Evolutionary conservation across 257 asterid species (phyloP), one percentile per base, ranked within the genome.

Genomic region (Solanum appendiculatum): DNA sequence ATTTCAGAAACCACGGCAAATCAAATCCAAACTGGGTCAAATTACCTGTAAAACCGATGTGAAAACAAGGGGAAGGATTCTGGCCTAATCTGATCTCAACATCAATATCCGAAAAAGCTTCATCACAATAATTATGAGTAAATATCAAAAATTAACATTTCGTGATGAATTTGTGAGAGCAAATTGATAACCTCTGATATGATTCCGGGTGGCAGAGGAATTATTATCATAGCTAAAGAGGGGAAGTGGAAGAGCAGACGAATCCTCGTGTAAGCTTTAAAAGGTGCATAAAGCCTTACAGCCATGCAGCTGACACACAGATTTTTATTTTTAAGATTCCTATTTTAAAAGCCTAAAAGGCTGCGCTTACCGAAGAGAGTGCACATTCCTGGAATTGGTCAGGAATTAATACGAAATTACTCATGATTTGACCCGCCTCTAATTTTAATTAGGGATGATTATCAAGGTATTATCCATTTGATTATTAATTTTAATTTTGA

Each of bases 191-290:
- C 18, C 42, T 10, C 25, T 34, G 34, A 85, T 60, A 87, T 88
- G 94, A 89, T 87, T 88, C 90, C 88, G 88, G 90, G 94, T 90
- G 94, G 92, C 89, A 89, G 89, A 88, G 91, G 82, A 56, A 56
- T 56, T 56, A 88, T 85, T 86, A 87, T 87, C 86, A 89, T 83
- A 90, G 89, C 34, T 88, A 90, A 90, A 89, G 89, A 88, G 88
- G 87, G 64, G 85, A 69, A 86, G 91, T 87, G 90, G 82, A 74
- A 87, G 90, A 81, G 87, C 88, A 88, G 88, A 85, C 84, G 94
- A 90, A 90, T 90, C 95, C 91, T 84, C 93, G 97, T 87, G 95
- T 90, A 90, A 89, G 94, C 91, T 82, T 90, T 91, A 54, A 87
- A 90, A 84, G 90, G 85, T 86, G 44, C 36, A 60, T 78, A 77